A percentile compares a stretch with the other conserved stretches of the same genome.
Conservation (phyloP, 2,329 filamentous ascomycete genomes). For the Elsinoe perseae region DNA sequence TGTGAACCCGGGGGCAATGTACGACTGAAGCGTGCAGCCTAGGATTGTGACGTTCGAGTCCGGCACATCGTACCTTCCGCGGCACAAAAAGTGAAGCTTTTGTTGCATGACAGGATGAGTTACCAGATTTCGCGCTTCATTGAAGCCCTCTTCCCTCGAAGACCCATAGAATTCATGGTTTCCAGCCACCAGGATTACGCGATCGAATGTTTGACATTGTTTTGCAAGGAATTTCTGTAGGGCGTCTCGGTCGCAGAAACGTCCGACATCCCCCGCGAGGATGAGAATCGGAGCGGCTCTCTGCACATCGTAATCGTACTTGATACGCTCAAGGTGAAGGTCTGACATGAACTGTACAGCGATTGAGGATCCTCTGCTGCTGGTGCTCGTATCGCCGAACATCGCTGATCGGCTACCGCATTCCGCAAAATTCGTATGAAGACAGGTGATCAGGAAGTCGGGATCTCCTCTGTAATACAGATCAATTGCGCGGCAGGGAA, state of each 20-base stretch:
- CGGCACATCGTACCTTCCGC: constrained; percentile 33
- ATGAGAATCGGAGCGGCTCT: constrained; percentile 36
- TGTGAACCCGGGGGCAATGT: constrained; percentile 34
- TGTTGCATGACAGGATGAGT: constrained; percentile 33
- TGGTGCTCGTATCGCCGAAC: too few species aligned
- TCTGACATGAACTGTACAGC: constrained; percentile 42
- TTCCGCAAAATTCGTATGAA: too few species aligned
- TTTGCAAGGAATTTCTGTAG: constrained; percentile 39
- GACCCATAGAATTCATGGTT: constrained; percentile 50
- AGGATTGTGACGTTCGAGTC: constrained; percentile 41
- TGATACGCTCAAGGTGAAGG: constrained; percentile 42
- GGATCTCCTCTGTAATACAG: too few species aligned
- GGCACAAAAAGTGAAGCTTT: constrained; percentile 37
- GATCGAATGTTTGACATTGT: constrained; percentile 37
- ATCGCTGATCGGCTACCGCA: too few species aligned
- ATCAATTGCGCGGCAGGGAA: too few species aligned
- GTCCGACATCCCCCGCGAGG: constrained; percentile 46
- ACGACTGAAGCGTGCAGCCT: constrained; percentile 51
- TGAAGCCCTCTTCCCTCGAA: constrained; percentile 33
- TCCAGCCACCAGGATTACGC: constrained; percentile 44
- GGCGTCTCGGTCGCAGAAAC: constrained; percentile 40
- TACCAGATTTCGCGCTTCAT: constrained; percentile 32
- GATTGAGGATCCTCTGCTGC: constrained; percentile 13
- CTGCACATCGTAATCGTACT: constrained; percentile 33
- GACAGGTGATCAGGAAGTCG: too few species aligned